Evolutionary conservation across 257 asterid species (phyloP), one percentile per base, ranked within the genome.

Genomic region (Penstemon eatonii): DNA sequence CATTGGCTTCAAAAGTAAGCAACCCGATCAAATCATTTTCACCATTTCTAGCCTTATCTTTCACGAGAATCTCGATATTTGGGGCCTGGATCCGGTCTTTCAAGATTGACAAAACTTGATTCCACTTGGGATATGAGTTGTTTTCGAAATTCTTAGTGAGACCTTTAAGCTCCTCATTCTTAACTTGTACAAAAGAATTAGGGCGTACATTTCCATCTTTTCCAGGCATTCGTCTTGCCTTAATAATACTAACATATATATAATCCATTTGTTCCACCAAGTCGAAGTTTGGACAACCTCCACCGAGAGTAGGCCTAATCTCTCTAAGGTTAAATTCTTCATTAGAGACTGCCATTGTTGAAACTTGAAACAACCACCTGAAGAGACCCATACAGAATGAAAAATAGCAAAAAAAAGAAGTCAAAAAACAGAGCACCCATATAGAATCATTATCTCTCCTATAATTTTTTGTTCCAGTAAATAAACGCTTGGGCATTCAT

Each of bases 221-320:
- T 8, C 63, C 19, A 1, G 85, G 86, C 58, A 91, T 67, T 36
- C 85, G 87, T 75, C 76, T 85, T 40, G 90, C 96, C 79, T 88
- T 90, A 3, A 90, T 85, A 25, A 91, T 89, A 65, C 92, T 74
- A 8, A 88, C 71, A 55, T 75, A 90, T 11, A 93, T 56, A 73
- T 87, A 93, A 4, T 90, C 87, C 97, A 93, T 93, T 68, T 88
- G 89, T 76, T 90, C 99, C 58, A 93, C 99, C 70, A 93, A 73
- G 77, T 90, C 95, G 76, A 81, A 90, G 67, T 96, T 84, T 25
- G 78, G 67, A 68, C 98, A 76, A 38, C 96, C 92, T 62, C 94
- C 95, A 36, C 97, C 97, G 74, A 90, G 95, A 58, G 81, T 73
- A 51, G 97, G 97, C 53, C 83, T 68, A 15, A 96, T 90, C 85